Conservation (phyloP, 2,329 filamentous ascomycete species). For the Cercospora canescens region DNA sequence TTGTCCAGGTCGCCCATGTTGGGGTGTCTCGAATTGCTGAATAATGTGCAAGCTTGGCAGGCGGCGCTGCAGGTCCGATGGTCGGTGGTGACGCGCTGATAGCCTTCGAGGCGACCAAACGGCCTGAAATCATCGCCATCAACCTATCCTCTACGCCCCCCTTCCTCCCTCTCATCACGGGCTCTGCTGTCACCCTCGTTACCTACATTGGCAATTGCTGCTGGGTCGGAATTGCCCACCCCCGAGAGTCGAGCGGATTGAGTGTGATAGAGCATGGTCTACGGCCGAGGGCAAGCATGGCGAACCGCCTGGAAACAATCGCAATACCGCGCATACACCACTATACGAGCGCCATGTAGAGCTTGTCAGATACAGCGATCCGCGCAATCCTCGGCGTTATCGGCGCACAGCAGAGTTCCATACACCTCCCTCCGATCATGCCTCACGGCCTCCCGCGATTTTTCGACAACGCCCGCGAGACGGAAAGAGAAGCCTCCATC, state of each 20-base stretch:
- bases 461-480: slow-evolving; percentile 46
- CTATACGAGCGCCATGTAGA: slow-evolving; percentile 29
- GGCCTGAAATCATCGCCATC: not conserved
- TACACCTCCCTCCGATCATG: slow-evolving; percentile 25
- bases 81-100: not conserved
- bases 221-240: not conserved
- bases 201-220: not conserved
- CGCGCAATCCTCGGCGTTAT: slow-evolving; percentile 17
- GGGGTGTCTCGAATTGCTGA: not conserved
- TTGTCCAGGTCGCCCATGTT: not conserved
- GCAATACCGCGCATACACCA: slow-evolving; percentile 32
- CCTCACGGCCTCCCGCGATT: slow-evolving; percentile 34
- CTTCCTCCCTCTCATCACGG: not conserved
- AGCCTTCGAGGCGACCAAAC: not conserved
- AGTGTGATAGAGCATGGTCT: slow-evolving; percentile 55
- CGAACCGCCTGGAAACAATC: slow-evolving; percentile 52
- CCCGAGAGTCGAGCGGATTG: not conserved
- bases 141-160: not conserved
- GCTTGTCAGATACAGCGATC: slow-evolving; percentile 28
- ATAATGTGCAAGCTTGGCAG: not conserved
- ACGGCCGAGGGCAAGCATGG: slow-evolving; percentile 66
- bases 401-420: slow-evolving; percentile 21
- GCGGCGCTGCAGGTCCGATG: not conserved
- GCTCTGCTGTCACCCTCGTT: not conserved
- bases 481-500: slow-evolving; percentile 58